phyloP scores from a whole-genome alignment of 768 basidiomycete species.

The Phaffia tasmanica region DNA sequence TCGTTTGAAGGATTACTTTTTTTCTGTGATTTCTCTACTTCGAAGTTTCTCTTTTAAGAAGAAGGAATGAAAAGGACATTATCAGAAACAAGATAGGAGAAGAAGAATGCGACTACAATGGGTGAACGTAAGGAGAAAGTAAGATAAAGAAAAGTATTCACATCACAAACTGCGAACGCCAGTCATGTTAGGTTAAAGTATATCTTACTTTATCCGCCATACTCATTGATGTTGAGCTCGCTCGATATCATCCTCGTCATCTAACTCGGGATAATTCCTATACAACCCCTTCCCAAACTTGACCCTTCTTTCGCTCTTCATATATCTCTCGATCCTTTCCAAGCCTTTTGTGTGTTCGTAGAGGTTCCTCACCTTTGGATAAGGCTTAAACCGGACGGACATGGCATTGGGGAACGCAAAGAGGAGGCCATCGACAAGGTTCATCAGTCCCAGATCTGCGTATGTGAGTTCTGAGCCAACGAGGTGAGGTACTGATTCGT shows the following conservation, averaged over 20 bases:
- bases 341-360: constrained; percentile 19
- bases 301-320: constrained; percentile 36
- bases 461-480: constrained; percentile 38
- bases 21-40: too few relatives aligned
- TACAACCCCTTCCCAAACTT: constrained; percentile 38
- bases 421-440: constrained; percentile 37
- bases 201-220: too few relatives aligned
- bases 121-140: too few relatives aligned
- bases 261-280: constrained; percentile 41
- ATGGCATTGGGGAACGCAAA: constrained; percentile 41
- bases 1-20: too few relatives aligned
- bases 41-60: too few relatives aligned
- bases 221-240: too few relatives aligned
- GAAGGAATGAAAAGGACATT: too few relatives aligned
- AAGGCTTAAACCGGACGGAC: constrained; percentile 23
- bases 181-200: too few relatives aligned
- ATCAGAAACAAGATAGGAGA: too few relatives aligned
- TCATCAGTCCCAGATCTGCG: constrained; percentile 44
- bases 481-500: constrained; percentile 31
- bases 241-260: constrained; percentile 33
- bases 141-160: too few relatives aligned
- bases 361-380: neutral
- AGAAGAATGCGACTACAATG: too few relatives aligned
- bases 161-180: too few relatives aligned
- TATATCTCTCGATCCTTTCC: constrained; percentile 38